Evolutionary conservation across 768 basidiomycete genomes (phyloP).

Genomic region (Amanita subjunquillea): DNA sequence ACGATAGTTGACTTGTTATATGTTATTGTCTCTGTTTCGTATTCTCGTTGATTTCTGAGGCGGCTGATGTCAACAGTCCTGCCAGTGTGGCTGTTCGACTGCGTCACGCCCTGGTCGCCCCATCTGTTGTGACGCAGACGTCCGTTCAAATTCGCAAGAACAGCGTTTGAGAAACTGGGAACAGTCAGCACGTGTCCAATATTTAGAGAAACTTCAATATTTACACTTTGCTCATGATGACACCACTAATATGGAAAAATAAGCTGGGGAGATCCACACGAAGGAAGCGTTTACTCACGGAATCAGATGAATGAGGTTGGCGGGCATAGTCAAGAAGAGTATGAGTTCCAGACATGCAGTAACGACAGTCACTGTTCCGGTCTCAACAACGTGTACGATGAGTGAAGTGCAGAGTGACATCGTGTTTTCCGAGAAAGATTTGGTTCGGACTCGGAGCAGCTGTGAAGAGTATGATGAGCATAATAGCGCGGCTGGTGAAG

Average conservation of each 20-base stretch:
- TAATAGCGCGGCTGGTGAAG: too few relatives aligned
- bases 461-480: background rate
- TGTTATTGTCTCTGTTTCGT: background rate
- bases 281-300: background rate
- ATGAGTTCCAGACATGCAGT: constrained; percentile 2
- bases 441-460: constrained; percentile 1
- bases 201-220: background rate
- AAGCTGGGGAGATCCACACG: background rate
- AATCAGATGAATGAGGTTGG: constrained; percentile 1
- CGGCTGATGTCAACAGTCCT: constrained; percentile 4
- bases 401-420: background rate
- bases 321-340: constrained; percentile 5
- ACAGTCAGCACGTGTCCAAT: background rate
- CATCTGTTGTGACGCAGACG: constrained; percentile 4
- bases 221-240: constrained; percentile 5
- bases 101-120: background rate
- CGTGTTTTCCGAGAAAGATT: background rate
- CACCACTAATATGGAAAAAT: background rate
- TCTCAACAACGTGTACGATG: constrained; percentile 3
- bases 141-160: constrained; percentile 5
- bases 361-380: constrained; percentile 1
- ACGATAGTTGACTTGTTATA: background rate
- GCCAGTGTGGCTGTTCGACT: background rate
- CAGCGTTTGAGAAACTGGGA: constrained; percentile 1
- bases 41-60: background rate